Percentiles rank a stretch among this genome's conserved stretches.
Evolutionary conservation across 129 eudicot species (phyloP).

Genomic region (Arctium minus): DNA sequence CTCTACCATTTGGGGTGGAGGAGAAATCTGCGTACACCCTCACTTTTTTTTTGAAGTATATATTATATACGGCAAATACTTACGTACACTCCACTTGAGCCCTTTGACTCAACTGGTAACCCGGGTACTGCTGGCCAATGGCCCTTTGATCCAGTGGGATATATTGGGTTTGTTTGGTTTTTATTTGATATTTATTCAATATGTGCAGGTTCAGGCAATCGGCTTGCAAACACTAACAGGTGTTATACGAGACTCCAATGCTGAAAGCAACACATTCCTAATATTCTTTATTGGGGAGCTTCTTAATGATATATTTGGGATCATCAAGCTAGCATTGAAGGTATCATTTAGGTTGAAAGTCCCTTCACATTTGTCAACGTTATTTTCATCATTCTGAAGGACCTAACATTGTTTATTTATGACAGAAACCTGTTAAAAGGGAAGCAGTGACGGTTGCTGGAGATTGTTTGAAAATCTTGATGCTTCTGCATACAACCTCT

Average conservation of each 20-base stretch:
- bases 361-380: conserved; percentile 7
- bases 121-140: not conserved
- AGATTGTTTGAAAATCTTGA: conserved; percentile 77
- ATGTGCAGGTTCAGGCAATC: conserved; percentile 55
- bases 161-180: not conserved
- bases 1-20: not conserved
- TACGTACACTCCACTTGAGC: not conserved
- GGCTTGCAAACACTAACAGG: conserved; percentile 72
- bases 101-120: not conserved
- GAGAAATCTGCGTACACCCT: not conserved
- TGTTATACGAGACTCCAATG: conserved; percentile 44
- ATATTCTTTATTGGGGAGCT: conserved; percentile 77
- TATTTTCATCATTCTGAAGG: conserved; percentile 6
- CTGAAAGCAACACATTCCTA: conserved; percentile 45
- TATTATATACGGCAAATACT: not conserved
- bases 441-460: conserved; percentile 69
- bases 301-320: conserved; percentile 43
- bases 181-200: not conserved
- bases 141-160: not conserved
- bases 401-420: conserved; percentile 13
- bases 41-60: not conserved
- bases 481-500: conserved; percentile 76
- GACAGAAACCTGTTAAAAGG: conserved; percentile 60
- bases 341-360: conserved; percentile 25
- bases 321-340: conserved; percentile 50